Evolutionary conservation across 148 eudicot genomes (phyloP).

Genomic region (Rhododendron mucronatum): DNA sequence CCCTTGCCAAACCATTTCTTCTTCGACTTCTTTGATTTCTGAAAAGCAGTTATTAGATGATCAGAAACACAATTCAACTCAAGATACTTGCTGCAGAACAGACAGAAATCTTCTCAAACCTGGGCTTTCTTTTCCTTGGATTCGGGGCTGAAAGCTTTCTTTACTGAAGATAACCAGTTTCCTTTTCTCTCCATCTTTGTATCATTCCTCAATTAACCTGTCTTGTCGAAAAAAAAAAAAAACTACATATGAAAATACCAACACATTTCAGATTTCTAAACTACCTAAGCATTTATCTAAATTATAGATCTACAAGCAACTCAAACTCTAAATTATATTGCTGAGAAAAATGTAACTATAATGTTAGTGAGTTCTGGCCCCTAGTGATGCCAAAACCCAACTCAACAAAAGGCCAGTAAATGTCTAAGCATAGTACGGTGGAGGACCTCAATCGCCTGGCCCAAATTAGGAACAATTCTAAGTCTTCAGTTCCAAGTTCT

Average conservation of each 20-base stretch:
- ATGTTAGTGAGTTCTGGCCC: background rate
- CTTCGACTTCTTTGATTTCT: conserved; percentile 54
- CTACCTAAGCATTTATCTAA: background rate
- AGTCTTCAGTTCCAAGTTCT: background rate
- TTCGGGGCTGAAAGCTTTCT: conserved; percentile 69
- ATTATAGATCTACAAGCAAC: background rate
- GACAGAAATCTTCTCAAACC: conserved; percentile 27
- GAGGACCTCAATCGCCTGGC: background rate
- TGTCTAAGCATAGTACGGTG: background rate
- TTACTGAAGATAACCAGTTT: conserved; percentile 70
- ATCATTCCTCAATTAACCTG: conserved; percentile 29
- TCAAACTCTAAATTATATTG: background rate
- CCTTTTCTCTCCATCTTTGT: conserved; percentile 72
- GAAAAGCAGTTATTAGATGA: background rate
- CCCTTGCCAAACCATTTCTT: conserved; percentile 53
- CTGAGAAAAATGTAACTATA: background rate
- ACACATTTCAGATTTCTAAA: background rate
- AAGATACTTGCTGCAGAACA: background rate
- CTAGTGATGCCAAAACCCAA: conserved; percentile 1
- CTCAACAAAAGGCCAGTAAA: background rate
- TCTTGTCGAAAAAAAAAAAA: background rate
- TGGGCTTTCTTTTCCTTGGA: conserved; percentile 48
- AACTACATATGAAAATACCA: background rate
- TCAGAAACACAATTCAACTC: background rate
- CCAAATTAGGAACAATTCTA: background rate